phyloP scores from a whole-genome alignment of 495 filamentous ascomycete species.

The Annulohypoxylon bovei region DNA sequence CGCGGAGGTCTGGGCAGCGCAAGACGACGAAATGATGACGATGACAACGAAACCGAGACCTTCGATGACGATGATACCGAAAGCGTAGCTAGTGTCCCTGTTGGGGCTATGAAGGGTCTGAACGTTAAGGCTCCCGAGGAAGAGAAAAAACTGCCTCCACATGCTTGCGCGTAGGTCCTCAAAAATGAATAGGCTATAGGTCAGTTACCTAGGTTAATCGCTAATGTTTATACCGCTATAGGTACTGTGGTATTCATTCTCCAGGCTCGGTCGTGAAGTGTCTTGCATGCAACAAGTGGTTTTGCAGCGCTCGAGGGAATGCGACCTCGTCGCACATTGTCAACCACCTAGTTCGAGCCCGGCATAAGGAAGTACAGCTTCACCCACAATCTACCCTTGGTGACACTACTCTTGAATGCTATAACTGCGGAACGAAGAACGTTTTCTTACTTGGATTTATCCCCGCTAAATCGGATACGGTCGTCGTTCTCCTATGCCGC shows the following conservation, averaged over 20 bases:
- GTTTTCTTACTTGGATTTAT: constrained; percentile 99
- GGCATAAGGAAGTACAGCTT: constrained; percentile 98
- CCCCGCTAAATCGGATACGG: constrained; percentile 98
- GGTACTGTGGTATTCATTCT: constrained; percentile 98
- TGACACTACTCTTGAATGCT: constrained; percentile 97
- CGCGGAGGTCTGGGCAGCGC: constrained; percentile 58
- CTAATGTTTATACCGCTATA: constrained; percentile 50
- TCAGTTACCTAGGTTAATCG: constrained; percentile 11
- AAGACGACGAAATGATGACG: constrained; percentile 74
- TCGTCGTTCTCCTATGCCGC: constrained; percentile 95
- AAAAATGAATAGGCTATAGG: not conserved
- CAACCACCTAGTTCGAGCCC: constrained; percentile 95
- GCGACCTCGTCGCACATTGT: constrained; percentile 97
- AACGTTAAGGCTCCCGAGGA: constrained; percentile 73
- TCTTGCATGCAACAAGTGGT: constrained; percentile 96
- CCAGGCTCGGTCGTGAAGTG: constrained; percentile 96
- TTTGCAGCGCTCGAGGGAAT: constrained; percentile 97
- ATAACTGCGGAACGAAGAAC: constrained; percentile 99
- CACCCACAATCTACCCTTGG: constrained; percentile 95
- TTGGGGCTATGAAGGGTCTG: constrained; percentile 77
- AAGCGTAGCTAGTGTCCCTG: constrained; percentile 86
- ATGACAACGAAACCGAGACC: constrained; percentile 89
- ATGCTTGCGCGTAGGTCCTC: constrained; percentile 91
- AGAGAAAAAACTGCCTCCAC: constrained; percentile 90
- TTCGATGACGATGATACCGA: constrained; percentile 92